Evolutionary conservation across 345 rosid species (phyloP).

Genomic region (Citrus glauca): DNA sequence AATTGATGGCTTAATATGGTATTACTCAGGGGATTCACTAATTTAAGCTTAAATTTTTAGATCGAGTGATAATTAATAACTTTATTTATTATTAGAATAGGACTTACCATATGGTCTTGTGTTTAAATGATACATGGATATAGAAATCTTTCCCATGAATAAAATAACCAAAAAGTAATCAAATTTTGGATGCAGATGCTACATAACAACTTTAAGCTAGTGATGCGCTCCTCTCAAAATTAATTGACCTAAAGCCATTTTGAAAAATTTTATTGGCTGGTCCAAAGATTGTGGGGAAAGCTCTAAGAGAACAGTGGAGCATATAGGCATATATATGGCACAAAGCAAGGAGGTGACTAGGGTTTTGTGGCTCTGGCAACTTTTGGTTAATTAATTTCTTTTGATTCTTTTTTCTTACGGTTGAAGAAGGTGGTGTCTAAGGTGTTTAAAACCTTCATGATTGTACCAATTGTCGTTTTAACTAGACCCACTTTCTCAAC

Average conservation of each 20-base stretch:
- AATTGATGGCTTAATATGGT: no score
- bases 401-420: not conserved
- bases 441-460: not conserved
- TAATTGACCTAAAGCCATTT: not conserved
- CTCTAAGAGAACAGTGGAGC: not conserved
- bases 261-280: not conserved
- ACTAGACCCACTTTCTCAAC: conserved; percentile 28
- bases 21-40: no score
- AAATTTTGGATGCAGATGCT: no score
- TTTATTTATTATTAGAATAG: no score
- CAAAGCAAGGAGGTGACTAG: not conserved
- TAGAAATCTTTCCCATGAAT: not conserved
- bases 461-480: conserved; percentile 21
- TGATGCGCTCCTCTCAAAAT: not conserved
- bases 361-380: not conserved
- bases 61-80: not conserved
- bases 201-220: no score
- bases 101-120: no score
- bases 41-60: no score
- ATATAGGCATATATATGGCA: not conserved
- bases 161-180: no score
- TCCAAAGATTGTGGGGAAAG: not conserved
- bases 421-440: conserved; percentile 4
- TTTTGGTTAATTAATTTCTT: not conserved
- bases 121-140: not conserved